A percentile compares a stretch with the other conserved stretches of the same genome.
These are phyloP conservation scores for Anthracocystis setariae DNA, from an alignment of 1,284 basidiomycete species.

Conservation along the genomic window DNA sequence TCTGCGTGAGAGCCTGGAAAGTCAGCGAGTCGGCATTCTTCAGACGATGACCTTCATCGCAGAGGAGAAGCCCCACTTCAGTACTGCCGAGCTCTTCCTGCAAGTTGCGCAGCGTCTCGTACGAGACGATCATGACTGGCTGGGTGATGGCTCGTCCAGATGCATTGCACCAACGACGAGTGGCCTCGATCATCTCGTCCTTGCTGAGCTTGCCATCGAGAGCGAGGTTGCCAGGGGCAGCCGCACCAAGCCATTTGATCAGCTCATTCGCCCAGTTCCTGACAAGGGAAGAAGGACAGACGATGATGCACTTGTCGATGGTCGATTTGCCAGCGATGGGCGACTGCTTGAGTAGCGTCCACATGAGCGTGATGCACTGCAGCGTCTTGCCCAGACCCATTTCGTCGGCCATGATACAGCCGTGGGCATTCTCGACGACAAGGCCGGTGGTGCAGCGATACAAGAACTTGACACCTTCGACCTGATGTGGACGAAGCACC, in stretches of 20 bases:
- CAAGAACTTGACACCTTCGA: constrained; percentile 88
- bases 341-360: constrained; percentile 97
- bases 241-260: constrained; percentile 63
- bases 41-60: constrained; percentile 95
- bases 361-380: constrained; percentile 94
- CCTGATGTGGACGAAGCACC: constrained; percentile 63
- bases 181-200: constrained; percentile 63
- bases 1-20: constrained; percentile 82
- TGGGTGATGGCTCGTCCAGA: constrained; percentile 61
- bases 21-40: constrained; percentile 85
- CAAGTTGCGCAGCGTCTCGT: constrained; percentile 81
- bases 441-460: constrained; percentile 95
- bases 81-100: constrained; percentile 62
- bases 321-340: constrained; percentile 84
- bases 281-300: constrained; percentile 94
- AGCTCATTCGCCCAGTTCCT: constrained; percentile 99
- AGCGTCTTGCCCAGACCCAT: constrained; percentile 92
- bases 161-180: constrained; percentile 63
- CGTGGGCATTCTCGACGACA: constrained; percentile 89
- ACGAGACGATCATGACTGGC: constrained; percentile 95
- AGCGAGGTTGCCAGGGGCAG: constrained; percentile 62
- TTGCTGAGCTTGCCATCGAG: constrained; percentile 65
- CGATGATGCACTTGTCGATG: constrained; percentile 98
- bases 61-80: constrained; percentile 88
- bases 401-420: constrained; percentile 99